Base-by-base conservation (phyloP, 2,329 filamentous ascomycete genomes). In the Penicillium capsulatum region DNA sequence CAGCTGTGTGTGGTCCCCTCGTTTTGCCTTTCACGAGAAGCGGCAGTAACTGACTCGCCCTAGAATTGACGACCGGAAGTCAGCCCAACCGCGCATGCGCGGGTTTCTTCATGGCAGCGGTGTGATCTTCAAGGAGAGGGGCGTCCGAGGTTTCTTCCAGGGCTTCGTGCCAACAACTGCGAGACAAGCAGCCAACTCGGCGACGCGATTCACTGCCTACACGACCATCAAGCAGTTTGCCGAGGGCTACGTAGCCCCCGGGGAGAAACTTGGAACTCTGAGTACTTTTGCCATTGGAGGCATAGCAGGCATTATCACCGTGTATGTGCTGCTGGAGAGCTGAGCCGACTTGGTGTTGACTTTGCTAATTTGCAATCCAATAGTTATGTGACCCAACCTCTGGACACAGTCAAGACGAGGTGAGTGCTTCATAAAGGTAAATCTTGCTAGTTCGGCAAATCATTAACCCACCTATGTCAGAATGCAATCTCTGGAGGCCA, bases 401-500 rank as follows among this genome's bases (percentile, higher is more conserved):
- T 98, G 30, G 92, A 98, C 65, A 97, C 91, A 0, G 78, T 98
- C 63, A 98, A 98, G 78, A 98, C 92, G 34, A 71, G 19, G 19
- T 22, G 9, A 22, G 19, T 22, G 19, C 19, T 9, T 22, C 5
- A 5, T 22, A 9, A 22, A 9, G 9, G 19, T 9, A 22, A 22
- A 22, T 22, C n/a, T n/a, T n/a, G n/a, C n/a, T n/a, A n/a, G n/a
- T n/a, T n/a, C n/a, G n/a, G n/a, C n/a, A n/a, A n/a, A n/a, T n/a
- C n/a, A n/a, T n/a, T n/a, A n/a, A n/a, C n/a, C n/a, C n/a, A n/a
- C n/a, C n/a, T n/a, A n/a, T n/a, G n/a, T n/a, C 19, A 22, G 88
- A 47, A 98, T 98, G 92, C 92, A 98, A 76, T 94, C 88, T 52
- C 83, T 96, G 45, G 88, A 96, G 65, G 87, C 91, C 22, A 79